Percentiles rank a stretch among this genome's conserved stretches.
Evolutionary conservation across 768 basidiomycete species (phyloP).

Genomic region (Coprinopsis sp.): DNA sequence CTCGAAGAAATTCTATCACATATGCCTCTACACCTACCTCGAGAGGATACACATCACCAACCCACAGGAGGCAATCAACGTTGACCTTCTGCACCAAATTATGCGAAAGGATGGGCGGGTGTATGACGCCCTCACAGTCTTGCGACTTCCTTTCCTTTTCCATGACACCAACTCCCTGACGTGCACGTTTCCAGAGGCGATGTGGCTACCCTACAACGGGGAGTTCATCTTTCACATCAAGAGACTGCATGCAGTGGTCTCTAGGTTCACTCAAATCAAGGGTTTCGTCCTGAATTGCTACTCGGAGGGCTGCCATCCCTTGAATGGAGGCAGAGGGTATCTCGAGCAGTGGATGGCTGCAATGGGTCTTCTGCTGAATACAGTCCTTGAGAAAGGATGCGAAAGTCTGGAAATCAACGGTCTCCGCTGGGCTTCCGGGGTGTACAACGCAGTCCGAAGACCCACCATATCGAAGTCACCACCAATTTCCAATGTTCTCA

Average conservation of each 20-base stretch:
- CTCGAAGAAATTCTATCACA: too few species aligned
- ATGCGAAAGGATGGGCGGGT: too few species aligned
- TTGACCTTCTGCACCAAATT: too few species aligned
- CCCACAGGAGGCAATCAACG: too few species aligned
- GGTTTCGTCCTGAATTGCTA: too few species aligned
- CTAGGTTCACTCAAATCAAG: too few species aligned
- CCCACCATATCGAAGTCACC: not conserved
- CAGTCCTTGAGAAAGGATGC: conserved; percentile 6
- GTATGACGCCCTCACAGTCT: not conserved
- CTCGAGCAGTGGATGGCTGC: not conserved
- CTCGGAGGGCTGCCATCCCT: too few species aligned
- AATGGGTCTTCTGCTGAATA: conserved; percentile 2
- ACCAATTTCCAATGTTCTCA: not conserved
- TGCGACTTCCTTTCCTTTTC: not conserved
- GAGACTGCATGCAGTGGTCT: too few species aligned
- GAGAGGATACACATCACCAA: not conserved
- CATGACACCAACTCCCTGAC: not conserved
- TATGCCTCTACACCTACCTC: too few species aligned
- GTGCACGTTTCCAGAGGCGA: too few species aligned
- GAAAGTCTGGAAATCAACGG: not conserved
- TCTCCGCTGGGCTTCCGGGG: not conserved
- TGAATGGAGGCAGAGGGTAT: not conserved
- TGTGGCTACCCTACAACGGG: too few species aligned
- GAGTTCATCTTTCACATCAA: too few species aligned
- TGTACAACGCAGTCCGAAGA: not conserved